Evolutionary conservation across 1,284 basidiomycete genomes (phyloP).

Genomic region (Mycena sp.): DNA sequence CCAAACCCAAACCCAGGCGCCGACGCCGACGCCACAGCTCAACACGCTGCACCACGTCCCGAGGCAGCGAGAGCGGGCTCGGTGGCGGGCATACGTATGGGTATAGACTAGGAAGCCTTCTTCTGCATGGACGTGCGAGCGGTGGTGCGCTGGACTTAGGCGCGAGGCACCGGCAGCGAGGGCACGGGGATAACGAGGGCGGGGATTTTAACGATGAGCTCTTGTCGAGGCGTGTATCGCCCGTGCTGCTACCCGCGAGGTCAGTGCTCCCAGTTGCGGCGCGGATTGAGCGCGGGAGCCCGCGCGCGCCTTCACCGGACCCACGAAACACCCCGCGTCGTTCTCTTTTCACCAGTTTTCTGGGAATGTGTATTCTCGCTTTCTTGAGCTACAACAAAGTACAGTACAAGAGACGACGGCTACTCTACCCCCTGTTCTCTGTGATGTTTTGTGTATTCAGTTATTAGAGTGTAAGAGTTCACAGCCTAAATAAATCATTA

Average conservation of each 20-base stretch:
- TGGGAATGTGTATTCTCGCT: conserved; percentile 13
- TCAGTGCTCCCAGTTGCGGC: conserved; percentile 48
- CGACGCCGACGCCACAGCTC: conserved; percentile 3
- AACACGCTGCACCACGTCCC: conserved; percentile 24
- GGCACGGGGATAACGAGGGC: conserved; percentile 18
- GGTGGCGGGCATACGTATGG: conserved; percentile 12
- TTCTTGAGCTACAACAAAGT: conserved; percentile 21
- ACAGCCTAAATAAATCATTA: conserved; percentile 12
- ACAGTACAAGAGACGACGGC: background rate
- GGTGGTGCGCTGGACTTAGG: conserved; percentile 32
- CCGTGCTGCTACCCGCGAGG: conserved; percentile 21
- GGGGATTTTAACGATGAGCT: conserved; percentile 23
- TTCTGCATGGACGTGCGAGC: conserved; percentile 23
- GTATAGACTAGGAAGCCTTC: conserved; percentile 21
- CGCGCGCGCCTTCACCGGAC: conserved; percentile 25
- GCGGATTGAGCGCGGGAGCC: conserved; percentile 43
- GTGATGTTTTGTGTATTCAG: conserved; percentile 18
- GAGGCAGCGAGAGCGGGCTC: background rate
- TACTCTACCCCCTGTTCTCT: background rate
- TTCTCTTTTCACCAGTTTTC: background rate
- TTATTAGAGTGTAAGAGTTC: conserved; percentile 17
- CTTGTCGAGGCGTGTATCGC: conserved; percentile 21
- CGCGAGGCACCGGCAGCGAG: conserved; percentile 7
- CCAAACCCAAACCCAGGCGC: background rate
- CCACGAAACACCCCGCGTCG: background rate